Evolutionary conservation across 1,139 yeast species (phyloP).

Genomic region (Taphrina flavorubra): DNA sequence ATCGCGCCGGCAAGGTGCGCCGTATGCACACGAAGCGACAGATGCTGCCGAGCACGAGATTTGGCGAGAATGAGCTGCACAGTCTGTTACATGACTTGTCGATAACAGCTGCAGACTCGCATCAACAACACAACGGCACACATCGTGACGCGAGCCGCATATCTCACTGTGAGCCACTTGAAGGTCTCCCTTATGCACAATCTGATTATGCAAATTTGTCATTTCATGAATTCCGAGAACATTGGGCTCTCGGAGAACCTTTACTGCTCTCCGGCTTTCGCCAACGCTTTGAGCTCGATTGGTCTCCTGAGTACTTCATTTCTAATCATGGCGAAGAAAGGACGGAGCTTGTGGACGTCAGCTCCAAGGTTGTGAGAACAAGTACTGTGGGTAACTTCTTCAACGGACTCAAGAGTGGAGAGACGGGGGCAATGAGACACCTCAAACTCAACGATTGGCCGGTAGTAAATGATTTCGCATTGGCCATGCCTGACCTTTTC

Average conservation of each 20-base stretch:
- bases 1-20: constrained; percentile 31
- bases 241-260: constrained; percentile 44
- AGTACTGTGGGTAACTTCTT: constrained; percentile 41
- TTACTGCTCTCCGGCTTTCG: constrained; percentile 42
- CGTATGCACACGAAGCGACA: constrained; percentile 39
- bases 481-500: constrained; percentile 44
- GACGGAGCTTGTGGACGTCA: constrained; percentile 36
- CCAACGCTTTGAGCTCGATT: constrained; percentile 20
- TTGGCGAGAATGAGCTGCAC: constrained; percentile 42
- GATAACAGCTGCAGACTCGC: neutral
- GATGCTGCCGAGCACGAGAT: constrained; percentile 43
- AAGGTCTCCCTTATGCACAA: constrained; percentile 1
- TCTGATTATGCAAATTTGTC: constrained; percentile 31
- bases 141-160: neutral
- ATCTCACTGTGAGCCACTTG: neutral
- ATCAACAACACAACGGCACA: neutral
- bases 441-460: constrained; percentile 46
- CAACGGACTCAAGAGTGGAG: constrained; percentile 37
- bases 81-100: constrained; percentile 29
- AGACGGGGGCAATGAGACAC: constrained; percentile 24
- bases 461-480: constrained; percentile 41
- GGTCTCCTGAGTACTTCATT: constrained; percentile 43
- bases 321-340: constrained; percentile 35
- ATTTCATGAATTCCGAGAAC: constrained; percentile 32
- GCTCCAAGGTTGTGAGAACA: constrained; percentile 22